Base-by-base conservation (phyloP, 2,329 filamentous ascomycete species). In the Ceratocystis ficicola region DNA sequence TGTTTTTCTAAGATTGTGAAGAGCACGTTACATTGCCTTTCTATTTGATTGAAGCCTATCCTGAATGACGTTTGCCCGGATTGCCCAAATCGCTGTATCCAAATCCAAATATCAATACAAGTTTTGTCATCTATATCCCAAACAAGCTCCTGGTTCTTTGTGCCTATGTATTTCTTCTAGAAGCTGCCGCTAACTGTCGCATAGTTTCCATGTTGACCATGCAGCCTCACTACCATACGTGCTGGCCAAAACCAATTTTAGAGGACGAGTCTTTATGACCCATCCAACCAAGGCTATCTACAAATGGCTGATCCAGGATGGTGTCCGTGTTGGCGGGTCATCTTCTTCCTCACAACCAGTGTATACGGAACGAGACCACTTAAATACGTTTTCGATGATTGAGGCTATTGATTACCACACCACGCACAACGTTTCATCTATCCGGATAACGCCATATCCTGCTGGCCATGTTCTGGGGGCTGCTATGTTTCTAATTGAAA, bases 201-300 rank as follows among this genome's bases (percentile, higher is more conserved):
- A 68, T 70, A 96, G 93, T 88, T 99, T 99, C 74, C 94, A 99
- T 76, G 83, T 97, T 74, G 94, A 99, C 73, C 94, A 99, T 78
- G 94, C 94, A n/a, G 93, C 93, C 17, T 96, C 93, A n/a, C 80
- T 99, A 60, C 94, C 94, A 57, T 99, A 97, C 74, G 94, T 99
- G 68, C 83, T 99, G 70, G 89, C 93, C 70, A 99, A 99, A 79
- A 97, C 94, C 46, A 96, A 96, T 75, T 99, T 99, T 79, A 88
- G 89, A 70, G 94, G 94, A 62, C 86, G 92, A 25, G 93, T 97
- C 68, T 97, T 96, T 79, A 99, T 97, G 93, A 99, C 94, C 63
- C 94, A 99, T 79, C 91, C 94, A 1, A 99, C 94, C 60, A 97
- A 99, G 76, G 94, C 94, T 71, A 99, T 99, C 74, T 99, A 99